Conservation (phyloP, 148 eudicot species). For the Cornus suecica region DNA sequence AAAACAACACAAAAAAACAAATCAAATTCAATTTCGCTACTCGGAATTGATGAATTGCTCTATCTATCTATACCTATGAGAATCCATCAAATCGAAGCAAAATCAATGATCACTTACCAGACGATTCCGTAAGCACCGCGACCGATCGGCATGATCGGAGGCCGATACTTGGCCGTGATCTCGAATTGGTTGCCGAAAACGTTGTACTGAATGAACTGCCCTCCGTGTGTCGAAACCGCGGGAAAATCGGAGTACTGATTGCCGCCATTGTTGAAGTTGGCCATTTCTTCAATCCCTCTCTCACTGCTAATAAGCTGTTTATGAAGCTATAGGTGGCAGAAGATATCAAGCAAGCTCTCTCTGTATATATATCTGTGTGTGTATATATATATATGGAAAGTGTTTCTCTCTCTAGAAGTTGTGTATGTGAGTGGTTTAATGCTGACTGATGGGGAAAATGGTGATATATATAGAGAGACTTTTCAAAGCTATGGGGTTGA, state of each 20-base stretch:
- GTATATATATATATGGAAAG: neutral
- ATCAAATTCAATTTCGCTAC: neutral
- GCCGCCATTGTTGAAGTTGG: neutral
- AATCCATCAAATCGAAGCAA: neutral
- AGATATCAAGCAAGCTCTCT: no score
- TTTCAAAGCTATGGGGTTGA: neutral
- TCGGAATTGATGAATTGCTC: neutral
- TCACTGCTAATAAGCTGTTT: neutral
- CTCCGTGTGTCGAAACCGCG: conserved; percentile 56
- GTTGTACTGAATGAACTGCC: conserved; percentile 67
- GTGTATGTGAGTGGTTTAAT: no score
- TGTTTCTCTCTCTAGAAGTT: neutral
- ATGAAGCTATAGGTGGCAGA: neutral
- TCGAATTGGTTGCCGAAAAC: conserved; percentile 72
- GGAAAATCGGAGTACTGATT: conserved; percentile 59
- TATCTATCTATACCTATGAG: neutral
- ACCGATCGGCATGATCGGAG: conserved; percentile 92
- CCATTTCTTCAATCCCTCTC: conserved; percentile 1
- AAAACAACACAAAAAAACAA: neutral
- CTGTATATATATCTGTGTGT: neutral
- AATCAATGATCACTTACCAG: conserved; percentile 42
- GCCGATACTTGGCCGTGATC: conserved; percentile 76
- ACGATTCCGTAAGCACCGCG: conserved; percentile 98
- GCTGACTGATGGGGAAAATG: neutral
- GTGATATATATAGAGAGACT: neutral